Base-by-base conservation (phyloP, 2,329 filamentous ascomycete species). In the Curvularia lunata region DNA sequence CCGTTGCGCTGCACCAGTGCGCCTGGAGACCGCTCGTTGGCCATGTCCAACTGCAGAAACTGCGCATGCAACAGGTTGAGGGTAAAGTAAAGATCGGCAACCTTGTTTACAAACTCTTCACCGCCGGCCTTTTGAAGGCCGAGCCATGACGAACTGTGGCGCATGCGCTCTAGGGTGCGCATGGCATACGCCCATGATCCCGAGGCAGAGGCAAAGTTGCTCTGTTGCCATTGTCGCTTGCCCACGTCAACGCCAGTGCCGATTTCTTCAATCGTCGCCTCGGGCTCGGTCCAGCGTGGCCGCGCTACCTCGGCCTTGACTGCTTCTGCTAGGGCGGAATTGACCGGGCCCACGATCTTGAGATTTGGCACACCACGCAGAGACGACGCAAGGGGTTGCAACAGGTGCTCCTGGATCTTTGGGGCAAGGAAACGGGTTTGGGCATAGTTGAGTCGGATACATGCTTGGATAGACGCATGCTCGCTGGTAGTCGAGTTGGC, bases 91-190 rank as follows among this genome's bases (percentile, higher is more conserved):
- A 71, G 52, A 43, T 69, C 67, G 0, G 69, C 66, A 1, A 62
- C 66, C 12, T 67, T 62, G 40, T 70, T 68, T 1, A 69, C 65
- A 41, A 71, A 71, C 30, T 65, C 62, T 27, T 64, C 55, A 3
- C 69, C 69, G 41, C 69, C 69, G 2, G 57, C 27, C 3, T 59
- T 51, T 47, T 62, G 63, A 7, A 70, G 58, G 2, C 58, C 53
- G 6, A 57, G 50, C 69, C 69, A 71, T 1, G 67, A 68, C 0
- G 68, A 69, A 30, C 62, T 66, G 47, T 69, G 62, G 32, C 69
- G 69, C 69, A 70, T 71, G 50, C 66, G 65, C 52, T 69, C 69
- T 13, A 71, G 62, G 0, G 66, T 69, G 28, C 66, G 67, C 62
- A 69, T 64, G 0, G 66, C 56, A 30, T 69, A 67, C 3, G 62